Percentiles rank a stretch among this genome's conserved stretches.
Evolutionary conservation across 345 rosid species (phyloP).

Genomic region (Rhizophora mangle): DNA sequence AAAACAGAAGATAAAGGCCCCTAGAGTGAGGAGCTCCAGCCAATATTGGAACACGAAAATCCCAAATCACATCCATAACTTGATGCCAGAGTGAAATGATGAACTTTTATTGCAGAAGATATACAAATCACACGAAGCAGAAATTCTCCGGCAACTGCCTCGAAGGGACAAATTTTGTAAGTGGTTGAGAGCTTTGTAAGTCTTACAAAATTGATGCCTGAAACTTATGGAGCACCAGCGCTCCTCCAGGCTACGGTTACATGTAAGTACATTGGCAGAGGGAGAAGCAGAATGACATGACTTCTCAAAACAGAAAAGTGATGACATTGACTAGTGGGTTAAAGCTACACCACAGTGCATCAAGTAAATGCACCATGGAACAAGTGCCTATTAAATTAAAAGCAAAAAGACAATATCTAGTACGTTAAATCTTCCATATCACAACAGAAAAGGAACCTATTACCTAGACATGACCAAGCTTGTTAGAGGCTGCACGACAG

Average conservation of each 20-base stretch:
- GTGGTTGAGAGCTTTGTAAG: conserved; percentile 26
- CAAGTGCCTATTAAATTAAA: neutral
- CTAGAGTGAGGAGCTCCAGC: no score
- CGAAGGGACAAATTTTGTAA: conserved; percentile 1
- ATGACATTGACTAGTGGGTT: neutral
- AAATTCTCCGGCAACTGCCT: neutral
- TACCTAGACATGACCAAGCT: conserved; percentile 72
- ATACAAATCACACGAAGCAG: conserved; percentile 22
- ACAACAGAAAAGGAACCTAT: conserved; percentile 23
- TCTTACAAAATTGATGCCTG: conserved; percentile 49
- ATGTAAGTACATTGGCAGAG: conserved; percentile 18
- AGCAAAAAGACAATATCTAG: no score
- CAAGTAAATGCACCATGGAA: conserved; percentile 4
- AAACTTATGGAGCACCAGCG: conserved; percentile 9
- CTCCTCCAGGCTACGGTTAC: conserved; percentile 24
- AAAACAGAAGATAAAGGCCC: neutral
- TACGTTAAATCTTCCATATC: neutral
- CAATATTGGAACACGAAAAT: no score
- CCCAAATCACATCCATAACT: neutral
- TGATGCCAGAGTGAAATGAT: no score
- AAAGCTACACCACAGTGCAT: neutral
- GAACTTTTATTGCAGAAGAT: conserved; percentile 20
- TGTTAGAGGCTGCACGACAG: conserved; percentile 48
- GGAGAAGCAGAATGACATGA: conserved; percentile 28
- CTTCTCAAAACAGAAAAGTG: neutral